Base-by-base conservation (phyloP, 371 early-diverging fungal genomes). In the Synchytrium microbalum region DNA sequence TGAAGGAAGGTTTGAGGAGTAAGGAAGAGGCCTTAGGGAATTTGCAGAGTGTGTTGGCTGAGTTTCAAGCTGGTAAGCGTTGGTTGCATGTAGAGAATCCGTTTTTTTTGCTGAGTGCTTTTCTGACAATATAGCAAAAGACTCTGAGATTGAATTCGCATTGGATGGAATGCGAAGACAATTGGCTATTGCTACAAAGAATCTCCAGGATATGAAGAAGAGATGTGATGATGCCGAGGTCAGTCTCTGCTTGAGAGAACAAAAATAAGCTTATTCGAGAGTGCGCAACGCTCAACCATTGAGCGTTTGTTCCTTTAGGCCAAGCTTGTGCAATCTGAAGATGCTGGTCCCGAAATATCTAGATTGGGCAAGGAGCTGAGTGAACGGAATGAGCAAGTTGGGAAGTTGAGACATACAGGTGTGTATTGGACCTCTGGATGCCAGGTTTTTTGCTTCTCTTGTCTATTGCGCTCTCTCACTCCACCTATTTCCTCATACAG, bases 21-120 rank as follows among this genome's bases (percentile, higher is more conserved):
- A 87, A 58, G 76, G 79, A 51, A 79, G 83, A 59, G 62, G 77
- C 90, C 55, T 70, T 92, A 29, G 72, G 76, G 52, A 95, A 95
- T 64, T 74, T 95, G 59, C 94, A 92, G 65, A 69, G 80, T 31
- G 94, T 93, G 3, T 72, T 95, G 56, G 90, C 90, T 73, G 87
- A 88, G 67, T 91, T 95, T 70, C 92, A 95, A 73, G 84, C 86
- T 25, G 78, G 86, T 74, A 80, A 81, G 73, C 71, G 24, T 14
- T 28, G 66, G 60, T 25, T 14, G 67, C 64, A 10, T 29, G 14
- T 28, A 53, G 51, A 16, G 60, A 51, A 1, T 30, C 56, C 46
- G 19, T 58, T 16, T 33, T 38, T 14, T 2, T 64, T 46, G 31
- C 26, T 16, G 52, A 8, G 27, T 23, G 26, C 29, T 63, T 32